Evolutionary conservation across 352 stramenopile genomes (phyloP).

Genomic region (Phytophthora crassamura): DNA sequence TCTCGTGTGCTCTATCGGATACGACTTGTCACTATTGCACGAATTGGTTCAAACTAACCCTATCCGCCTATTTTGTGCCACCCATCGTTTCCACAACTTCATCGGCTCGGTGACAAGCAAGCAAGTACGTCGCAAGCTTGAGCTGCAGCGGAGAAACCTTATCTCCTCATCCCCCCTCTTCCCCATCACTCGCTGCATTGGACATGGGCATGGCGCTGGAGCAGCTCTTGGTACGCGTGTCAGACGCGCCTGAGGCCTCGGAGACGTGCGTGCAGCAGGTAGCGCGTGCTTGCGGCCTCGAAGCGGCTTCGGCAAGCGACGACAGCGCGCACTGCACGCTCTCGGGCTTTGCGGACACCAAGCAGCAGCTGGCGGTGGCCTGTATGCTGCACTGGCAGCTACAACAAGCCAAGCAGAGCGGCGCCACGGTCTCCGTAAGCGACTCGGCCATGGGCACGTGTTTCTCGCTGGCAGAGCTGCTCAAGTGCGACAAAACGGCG

Average conservation of each 20-base stretch:
- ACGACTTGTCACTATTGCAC: too few relatives aligned
- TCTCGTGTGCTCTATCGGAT: neutral
- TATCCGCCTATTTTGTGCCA: neutral
- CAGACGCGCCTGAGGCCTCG: conserved; percentile 18
- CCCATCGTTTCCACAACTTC: conserved; percentile 18
- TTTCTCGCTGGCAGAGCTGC: conserved; percentile 46
- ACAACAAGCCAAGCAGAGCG: conserved; percentile 25
- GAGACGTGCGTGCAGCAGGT: conserved; percentile 38
- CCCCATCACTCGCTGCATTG: neutral
- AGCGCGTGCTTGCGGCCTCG: conserved; percentile 35
- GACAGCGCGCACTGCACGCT: conserved; percentile 34
- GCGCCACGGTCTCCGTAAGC: conserved; percentile 30
- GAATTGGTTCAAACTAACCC: neutral
- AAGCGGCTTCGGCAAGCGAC: conserved; percentile 3
- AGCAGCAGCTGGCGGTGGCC: conserved; percentile 58
- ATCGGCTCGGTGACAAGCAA: conserved; percentile 33
- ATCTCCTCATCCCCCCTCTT: neutral
- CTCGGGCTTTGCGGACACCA: conserved; percentile 39
- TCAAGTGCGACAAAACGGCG: conserved; percentile 46
- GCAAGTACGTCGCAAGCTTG: conserved; percentile 17
- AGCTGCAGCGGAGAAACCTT: neutral
- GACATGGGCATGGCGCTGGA: conserved; percentile 47
- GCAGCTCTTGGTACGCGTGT: conserved; percentile 43
- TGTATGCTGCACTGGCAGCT: conserved; percentile 63
- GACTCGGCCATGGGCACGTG: conserved; percentile 37